phyloP scores from a whole-genome alignment of 306 rosid genomes.

The Cucurbita argyrosperma region DNA sequence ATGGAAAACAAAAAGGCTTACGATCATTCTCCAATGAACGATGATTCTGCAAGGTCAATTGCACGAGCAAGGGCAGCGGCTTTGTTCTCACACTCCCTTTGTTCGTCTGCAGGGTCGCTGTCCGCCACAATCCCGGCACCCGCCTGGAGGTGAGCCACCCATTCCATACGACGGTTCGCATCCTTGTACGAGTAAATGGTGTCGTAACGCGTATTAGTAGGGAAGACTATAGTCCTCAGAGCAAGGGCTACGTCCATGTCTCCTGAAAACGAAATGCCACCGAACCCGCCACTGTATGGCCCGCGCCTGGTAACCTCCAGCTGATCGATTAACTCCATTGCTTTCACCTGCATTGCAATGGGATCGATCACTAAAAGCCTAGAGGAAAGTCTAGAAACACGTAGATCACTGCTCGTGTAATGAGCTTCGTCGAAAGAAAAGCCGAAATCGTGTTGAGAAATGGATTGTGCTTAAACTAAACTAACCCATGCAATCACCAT shows the following conservation, averaged over 20 bases:
- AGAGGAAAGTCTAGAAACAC: slow-evolving; percentile 4
- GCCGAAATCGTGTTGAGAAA: neutral
- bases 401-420: neutral
- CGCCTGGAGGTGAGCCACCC: slow-evolving; percentile 90
- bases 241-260: slow-evolving; percentile 94
- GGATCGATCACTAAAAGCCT: neutral
- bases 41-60: slow-evolving; percentile 90
- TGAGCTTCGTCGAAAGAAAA: neutral
- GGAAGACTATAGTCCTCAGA: slow-evolving; percentile 75
- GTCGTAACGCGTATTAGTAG: slow-evolving; percentile 59
- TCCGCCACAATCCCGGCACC: slow-evolving; percentile 97
- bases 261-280: slow-evolving; percentile 76
- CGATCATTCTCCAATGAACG: slow-evolving; percentile 42
- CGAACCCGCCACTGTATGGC: slow-evolving; percentile 95
- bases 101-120: slow-evolving; percentile 84
- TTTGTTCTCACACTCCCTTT: slow-evolving; percentile 89
- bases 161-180: slow-evolving; percentile 53
- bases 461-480: neutral
- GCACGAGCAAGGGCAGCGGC: slow-evolving; percentile 92
- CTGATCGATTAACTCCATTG: slow-evolving; percentile 93
- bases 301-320: slow-evolving; percentile 86
- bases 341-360: slow-evolving; percentile 56
- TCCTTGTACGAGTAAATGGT: slow-evolving; percentile 82
- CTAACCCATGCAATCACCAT: neutral
- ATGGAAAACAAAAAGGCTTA: neutral